These are phyloP conservation scores for Passiflora organensis DNA, from an alignment of 345 rosid species.

Conservation along the genomic window DNA sequence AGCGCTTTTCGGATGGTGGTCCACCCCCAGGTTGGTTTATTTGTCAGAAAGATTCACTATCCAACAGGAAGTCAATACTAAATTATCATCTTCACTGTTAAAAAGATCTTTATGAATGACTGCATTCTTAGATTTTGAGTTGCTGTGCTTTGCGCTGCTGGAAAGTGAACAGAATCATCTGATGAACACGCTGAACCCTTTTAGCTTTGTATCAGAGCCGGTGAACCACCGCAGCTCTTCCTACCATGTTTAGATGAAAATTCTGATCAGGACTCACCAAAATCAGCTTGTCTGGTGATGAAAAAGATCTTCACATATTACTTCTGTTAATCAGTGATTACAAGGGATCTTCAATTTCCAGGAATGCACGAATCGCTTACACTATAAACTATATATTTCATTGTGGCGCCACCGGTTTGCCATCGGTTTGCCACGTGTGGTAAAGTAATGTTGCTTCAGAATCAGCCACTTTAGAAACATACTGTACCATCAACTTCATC, in stretches of 20 bases:
- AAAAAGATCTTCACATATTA: no score
- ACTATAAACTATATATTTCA: no score
- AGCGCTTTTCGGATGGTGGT: conserved; percentile 16
- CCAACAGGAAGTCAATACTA: not conserved
- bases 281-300: no score
- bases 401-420: not conserved
- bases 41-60: conserved; percentile 6
- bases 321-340: no score
- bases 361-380: no score
- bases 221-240: no score
- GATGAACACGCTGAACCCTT: no score
- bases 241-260: no score
- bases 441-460: not conserved
- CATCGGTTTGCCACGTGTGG: not conserved
- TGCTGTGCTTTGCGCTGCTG: no score
- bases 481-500: conserved; percentile 6
- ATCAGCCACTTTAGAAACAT: conserved; percentile 10
- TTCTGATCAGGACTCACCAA: no score
- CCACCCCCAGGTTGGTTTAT: conserved; percentile 4
- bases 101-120: conserved; percentile 13
- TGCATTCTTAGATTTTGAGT: conserved; percentile 4
- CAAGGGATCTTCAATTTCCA: not conserved
- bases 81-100: conserved; percentile 6
- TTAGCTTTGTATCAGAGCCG: no score
- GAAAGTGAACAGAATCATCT: no score